These are phyloP conservation scores for Aureoboletus auriporus DNA, from an alignment of 768 basidiomycete genomes.

Conservation along the genomic window DNA sequence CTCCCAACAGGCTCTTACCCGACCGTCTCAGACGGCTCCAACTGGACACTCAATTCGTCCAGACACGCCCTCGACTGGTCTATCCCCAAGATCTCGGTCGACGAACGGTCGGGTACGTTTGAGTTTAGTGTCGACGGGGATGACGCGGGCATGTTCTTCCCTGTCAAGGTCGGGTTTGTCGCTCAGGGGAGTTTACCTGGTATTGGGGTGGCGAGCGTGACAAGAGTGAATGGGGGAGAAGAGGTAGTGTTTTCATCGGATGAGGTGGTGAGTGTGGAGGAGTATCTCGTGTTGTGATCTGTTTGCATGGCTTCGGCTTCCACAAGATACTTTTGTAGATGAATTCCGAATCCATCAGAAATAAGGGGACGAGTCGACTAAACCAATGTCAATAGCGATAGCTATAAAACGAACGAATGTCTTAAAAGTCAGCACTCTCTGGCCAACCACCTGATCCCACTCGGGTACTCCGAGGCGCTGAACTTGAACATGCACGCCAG, in stretches of 20 bases:
- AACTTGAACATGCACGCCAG: too few relatives aligned
- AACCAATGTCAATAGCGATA: too few relatives aligned
- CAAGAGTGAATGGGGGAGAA: slow-evolving; percentile 46
- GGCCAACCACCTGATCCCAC: too few relatives aligned
- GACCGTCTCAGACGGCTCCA: slow-evolving; percentile 61
- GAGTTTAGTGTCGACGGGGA: slow-evolving; percentile 88
- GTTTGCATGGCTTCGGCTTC: background rate
- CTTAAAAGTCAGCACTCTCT: too few relatives aligned
- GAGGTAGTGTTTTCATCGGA: slow-evolving; percentile 56
- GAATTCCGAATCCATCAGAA: background rate
- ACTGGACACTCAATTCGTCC: slow-evolving; percentile 79
- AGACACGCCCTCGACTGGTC: slow-evolving; percentile 85
- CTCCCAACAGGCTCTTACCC: slow-evolving; percentile 88
- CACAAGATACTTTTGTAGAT: background rate
- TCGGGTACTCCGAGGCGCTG: too few relatives aligned
- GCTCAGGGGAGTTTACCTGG: slow-evolving; percentile 80
- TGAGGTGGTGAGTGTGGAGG: slow-evolving; percentile 47
- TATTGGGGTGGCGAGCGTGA: slow-evolving; percentile 58
- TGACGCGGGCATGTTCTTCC: slow-evolving; percentile 86
- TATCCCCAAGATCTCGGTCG: slow-evolving; percentile 60
- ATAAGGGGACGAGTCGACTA: too few relatives aligned
- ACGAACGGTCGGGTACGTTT: slow-evolving; percentile 75
- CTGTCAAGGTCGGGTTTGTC: slow-evolving; percentile 79
- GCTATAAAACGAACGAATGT: too few relatives aligned
- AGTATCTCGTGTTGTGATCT: slow-evolving; percentile 50